Evolutionary conservation across 345 rosid species (phyloP).

Genomic region (Luvunga scandens): DNA sequence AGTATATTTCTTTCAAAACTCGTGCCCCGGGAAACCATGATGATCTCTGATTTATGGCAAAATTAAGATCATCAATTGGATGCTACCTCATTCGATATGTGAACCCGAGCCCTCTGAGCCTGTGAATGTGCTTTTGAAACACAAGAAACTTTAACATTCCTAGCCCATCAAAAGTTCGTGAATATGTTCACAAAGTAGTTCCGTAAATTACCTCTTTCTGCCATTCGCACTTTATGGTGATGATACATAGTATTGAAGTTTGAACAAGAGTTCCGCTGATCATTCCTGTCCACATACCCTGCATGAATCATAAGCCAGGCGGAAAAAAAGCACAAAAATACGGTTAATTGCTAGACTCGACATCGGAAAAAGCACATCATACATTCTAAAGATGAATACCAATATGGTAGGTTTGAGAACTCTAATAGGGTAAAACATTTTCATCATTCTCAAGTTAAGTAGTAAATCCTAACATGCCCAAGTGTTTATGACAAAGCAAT

Average conservation of each 20-base stretch:
- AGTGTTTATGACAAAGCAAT: not conserved
- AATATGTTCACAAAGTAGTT: not conserved
- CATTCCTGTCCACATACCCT: slow-evolving; percentile 60
- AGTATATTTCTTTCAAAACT: not conserved
- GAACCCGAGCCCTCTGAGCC: slow-evolving; percentile 23
- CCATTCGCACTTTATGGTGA: slow-evolving; percentile 44
- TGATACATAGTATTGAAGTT: slow-evolving; percentile 34
- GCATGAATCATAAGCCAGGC: not conserved
- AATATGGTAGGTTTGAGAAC: not conserved
- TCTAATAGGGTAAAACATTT: not conserved
- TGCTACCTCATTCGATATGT: slow-evolving; percentile 10
- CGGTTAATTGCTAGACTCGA: not conserved
- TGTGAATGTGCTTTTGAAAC: slow-evolving; percentile 3
- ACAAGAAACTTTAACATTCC: not conserved
- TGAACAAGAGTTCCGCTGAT: slow-evolving; percentile 46
- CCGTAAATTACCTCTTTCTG: slow-evolving; percentile 36
- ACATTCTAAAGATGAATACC: not conserved
- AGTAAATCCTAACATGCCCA: not conserved
- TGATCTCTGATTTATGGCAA: not conserved
- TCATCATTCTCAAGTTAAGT: not conserved
- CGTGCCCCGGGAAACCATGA: not conserved
- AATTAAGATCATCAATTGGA: not conserved
- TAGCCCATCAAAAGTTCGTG: not conserved
- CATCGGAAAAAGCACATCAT: not conserved
- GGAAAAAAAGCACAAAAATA: not conserved